A percentile compares a stretch with the other conserved stretches of the same genome.
These are phyloP conservation scores for Physcomitrellopsis africana DNA, from an alignment of 225 moss, liverwort and hornwort genomes.

Conservation along the genomic window DNA sequence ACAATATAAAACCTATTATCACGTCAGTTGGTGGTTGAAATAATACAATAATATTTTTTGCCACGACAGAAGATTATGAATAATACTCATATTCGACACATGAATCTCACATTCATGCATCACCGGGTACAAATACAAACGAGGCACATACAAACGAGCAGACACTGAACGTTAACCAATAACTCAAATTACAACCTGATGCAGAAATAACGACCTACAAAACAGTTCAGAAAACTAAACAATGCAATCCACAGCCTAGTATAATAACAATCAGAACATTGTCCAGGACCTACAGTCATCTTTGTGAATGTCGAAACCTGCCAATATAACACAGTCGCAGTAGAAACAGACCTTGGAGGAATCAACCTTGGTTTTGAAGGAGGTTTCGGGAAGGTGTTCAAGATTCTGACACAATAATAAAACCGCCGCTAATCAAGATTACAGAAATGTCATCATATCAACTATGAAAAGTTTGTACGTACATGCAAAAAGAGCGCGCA, in stretches of 20 bases:
- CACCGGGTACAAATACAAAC: not conserved
- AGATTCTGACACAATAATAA: constrained; percentile 59
- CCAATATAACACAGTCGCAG: not conserved
- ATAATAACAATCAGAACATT: not conserved
- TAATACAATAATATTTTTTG: not conserved
- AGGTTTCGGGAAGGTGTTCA: constrained; percentile 81
- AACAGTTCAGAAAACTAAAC: not conserved
- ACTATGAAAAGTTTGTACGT: not conserved
- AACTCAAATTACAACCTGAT: not conserved
- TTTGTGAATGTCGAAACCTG: not conserved
- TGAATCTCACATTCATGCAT: not conserved
- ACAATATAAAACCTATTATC: constrained; percentile 4
- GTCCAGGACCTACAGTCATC: not conserved
- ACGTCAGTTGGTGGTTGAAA: not conserved
- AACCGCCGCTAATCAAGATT: constrained; percentile 12
- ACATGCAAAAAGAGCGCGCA: not conserved
- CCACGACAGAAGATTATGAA: too few species aligned
- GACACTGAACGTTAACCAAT: not conserved
- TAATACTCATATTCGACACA: too few species aligned
- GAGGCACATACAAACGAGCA: not conserved
- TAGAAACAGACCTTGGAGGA: constrained; percentile 58
- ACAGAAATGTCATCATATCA: not conserved
- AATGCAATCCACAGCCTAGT: not conserved
- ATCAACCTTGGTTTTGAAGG: constrained; percentile 82
- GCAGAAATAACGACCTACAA: not conserved